phyloP scores from a whole-genome alignment of 257 asterid genomes.

The Petrea volubilis region DNA sequence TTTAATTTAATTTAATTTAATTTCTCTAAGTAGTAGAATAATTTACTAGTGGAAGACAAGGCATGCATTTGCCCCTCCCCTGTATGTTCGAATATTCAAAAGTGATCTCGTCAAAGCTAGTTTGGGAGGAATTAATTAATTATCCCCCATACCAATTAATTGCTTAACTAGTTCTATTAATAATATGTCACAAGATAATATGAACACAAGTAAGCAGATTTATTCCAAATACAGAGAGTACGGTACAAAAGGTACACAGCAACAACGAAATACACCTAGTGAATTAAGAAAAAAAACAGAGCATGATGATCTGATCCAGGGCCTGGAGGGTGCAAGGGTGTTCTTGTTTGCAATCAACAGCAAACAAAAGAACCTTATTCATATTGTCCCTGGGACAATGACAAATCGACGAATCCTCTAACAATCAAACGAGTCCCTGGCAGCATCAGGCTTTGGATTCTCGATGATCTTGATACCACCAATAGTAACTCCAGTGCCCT shows the following conservation, averaged over 20 bases:
- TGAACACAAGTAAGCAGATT: neutral
- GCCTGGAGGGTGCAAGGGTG: neutral
- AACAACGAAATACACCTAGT: neutral
- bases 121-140: too few species aligned
- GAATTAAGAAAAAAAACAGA: too few species aligned
- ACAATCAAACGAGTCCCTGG: neutral
- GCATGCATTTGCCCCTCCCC: too few species aligned
- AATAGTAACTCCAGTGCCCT: constrained; percentile 38
- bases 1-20: too few species aligned
- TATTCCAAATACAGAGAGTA: neutral
- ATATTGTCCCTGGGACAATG: neutral
- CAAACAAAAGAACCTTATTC: neutral
- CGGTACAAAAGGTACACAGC: neutral
- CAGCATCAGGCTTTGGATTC: neutral
- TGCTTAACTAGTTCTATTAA: neutral
- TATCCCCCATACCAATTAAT: neutral
- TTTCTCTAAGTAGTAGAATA: too few species aligned
- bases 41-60: too few species aligned
- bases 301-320: too few species aligned
- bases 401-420: neutral
- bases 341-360: neutral
- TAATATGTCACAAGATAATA: neutral
- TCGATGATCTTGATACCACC: constrained; percentile 42
- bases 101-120: too few species aligned
- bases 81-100: too few species aligned